Base-by-base conservation (phyloP, 441 rosid genomes). In the Raphanus hybrid region DNA sequence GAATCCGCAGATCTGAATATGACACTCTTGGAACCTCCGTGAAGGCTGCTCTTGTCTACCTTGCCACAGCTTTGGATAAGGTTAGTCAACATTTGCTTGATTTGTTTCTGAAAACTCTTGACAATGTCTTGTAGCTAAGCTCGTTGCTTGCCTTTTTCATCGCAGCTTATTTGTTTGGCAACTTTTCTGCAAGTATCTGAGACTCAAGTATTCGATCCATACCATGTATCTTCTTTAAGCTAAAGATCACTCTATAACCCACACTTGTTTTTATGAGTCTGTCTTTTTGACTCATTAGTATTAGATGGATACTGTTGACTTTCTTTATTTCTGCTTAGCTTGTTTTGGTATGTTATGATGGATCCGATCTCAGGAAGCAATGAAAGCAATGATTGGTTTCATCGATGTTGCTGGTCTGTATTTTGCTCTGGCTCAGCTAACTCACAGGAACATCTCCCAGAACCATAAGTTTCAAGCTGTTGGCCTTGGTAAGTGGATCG, bases 381-480 rank as follows among this genome's bases (percentile, higher is more conserved):
- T 93, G 87, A 90, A 93, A 88, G 97, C 97, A 71, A 75, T 92
- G 70, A 93, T 94, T 72, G 95, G 98, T 64, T 91, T 94, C 71
- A 86, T 92, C 68, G 98, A 94, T 82, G 97, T 94, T 69, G 98
- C 96, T 80, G 98, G 98, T 71, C 87, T 93, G 7, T 91, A 92
- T 82, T 90, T 81, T 85, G 97, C 97, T 66, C 81, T 93, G 67
- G 89, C 98, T 26, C 96, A 91, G 83, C 83, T 93, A 80, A 88
- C 94, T 62, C 98, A 93, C 84, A 79, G 96, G 83, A 94, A 94
- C 83, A 94, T 94, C 77, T 94, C 98, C 48, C 98, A 92, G 74
- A 92, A 94, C 74, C 98, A 94, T 72, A 94, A 94, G 83, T 94
- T 92, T 84, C 98, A 94, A 73, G 97, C 98, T 35, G 96, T 94